Base-by-base conservation (phyloP, 2,329 filamentous ascomycete species). In the Epichloe coenophiala region DNA sequence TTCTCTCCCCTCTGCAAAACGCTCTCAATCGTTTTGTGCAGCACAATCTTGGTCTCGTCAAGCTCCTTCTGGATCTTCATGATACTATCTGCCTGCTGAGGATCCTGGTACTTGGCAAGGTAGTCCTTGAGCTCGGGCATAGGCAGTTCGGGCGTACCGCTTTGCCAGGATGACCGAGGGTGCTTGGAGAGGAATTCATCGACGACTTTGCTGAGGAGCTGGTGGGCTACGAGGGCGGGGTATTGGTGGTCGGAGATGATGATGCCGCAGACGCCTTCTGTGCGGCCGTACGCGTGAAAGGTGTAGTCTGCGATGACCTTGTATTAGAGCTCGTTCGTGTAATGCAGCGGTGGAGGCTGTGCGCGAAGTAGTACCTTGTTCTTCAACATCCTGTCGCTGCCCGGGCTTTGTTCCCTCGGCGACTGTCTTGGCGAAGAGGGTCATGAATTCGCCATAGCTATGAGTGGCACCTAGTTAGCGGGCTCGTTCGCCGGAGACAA, bases 61-160 rank as follows among this genome's bases (percentile, higher is more conserved):
- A 98, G 76, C 72, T 98, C 89, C 71, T 88, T 86, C 69, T 97
- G 91, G 61, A 98, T 96, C 76, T 88, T 90, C 75, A 88, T 80
- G 65, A 97, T 94, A 69, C 84, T 91, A 71, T 95, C 89, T 58
- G 88, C 90, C 70, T 94, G 79, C 62, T 83, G 75, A 12, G 91
- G 89, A 66, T 96, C 86, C 72, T 95, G 87, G 71, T 89, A 95
- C 61, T 76, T 76, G 61, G 62, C 62, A 45, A 80, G 65, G 68
- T 95, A 95, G 41, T 88, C 84, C 66, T 87, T 83, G 51, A 97
- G 76, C 64, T 84, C 78, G 42, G 86, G 85, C 65, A 89, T 84
- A 19, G 73, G 63, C 48, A 87, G 70, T 50, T 68, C 70, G 52
- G 71, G 72, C 59, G 60, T 72, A 62, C 76, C 66, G 61, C 71